A percentile compares a stretch with the other conserved stretches of the same genome.
Evolutionary conservation across 148 eudicot species (phyloP).

Genomic region (Rhododendron ferrugineum): DNA sequence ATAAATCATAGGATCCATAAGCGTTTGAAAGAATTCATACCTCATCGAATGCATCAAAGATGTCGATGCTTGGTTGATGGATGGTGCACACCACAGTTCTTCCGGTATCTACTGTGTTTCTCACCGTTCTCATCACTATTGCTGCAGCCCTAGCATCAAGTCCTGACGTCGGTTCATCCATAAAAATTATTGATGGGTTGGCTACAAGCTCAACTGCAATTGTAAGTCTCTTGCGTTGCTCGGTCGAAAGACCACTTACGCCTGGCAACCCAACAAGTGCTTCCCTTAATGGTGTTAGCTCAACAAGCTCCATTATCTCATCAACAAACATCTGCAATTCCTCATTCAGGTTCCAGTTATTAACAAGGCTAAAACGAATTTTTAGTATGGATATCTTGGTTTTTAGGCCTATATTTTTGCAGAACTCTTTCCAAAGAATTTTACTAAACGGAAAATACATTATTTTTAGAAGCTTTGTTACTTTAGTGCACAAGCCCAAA

Average conservation of each 20-base stretch:
- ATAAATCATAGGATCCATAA: not conserved
- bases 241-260: conserved; percentile 61
- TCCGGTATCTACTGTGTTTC: conserved; percentile 42
- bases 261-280: conserved; percentile 76
- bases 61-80: too few relatives aligned
- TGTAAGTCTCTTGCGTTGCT: conserved; percentile 68
- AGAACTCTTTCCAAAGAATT: not conserved
- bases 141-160: conserved; percentile 83
- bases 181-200: conserved; percentile 60
- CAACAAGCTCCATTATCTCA: conserved; percentile 72
- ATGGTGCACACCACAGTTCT: too few relatives aligned
- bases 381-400: not conserved
- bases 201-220: conserved; percentile 73
- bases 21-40: not conserved
- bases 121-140: conserved; percentile 64
- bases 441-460: not conserved
- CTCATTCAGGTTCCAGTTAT: not conserved
- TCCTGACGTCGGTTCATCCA: conserved; percentile 71
- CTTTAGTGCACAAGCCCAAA: too few relatives aligned
- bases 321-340: conserved; percentile 21
- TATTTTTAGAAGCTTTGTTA: not conserved
- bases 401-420: not conserved
- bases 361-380: not conserved
- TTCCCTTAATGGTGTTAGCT: conserved; percentile 37
- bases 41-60: not conserved